These are phyloP conservation scores for Spongospora subterranea DNA, from an alignment of 208 protist species.

Conservation along the genomic window DNA sequence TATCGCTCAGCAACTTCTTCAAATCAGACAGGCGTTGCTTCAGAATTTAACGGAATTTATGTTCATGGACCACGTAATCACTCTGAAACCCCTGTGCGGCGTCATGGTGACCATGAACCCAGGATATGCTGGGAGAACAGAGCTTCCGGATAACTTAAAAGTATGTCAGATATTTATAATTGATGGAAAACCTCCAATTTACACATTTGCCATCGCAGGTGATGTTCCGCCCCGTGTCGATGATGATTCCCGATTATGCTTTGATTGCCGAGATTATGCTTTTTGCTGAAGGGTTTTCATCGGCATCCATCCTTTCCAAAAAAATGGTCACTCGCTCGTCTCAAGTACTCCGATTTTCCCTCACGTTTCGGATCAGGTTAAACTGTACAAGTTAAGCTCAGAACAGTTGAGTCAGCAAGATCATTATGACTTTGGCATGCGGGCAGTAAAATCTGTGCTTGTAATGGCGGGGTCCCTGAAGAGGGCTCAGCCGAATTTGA, in stretches of 20 bases:
- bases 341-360: background rate
- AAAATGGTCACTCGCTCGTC: constrained; percentile 92
- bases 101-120: constrained; percentile 99
- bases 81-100: constrained; percentile 89
- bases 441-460: constrained; percentile 96
- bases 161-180: background rate
- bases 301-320: constrained; percentile 86
- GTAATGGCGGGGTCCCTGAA: constrained; percentile 97
- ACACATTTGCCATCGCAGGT: constrained; percentile 35
- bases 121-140: constrained; percentile 96
- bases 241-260: constrained; percentile 95
- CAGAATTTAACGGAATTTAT: constrained; percentile 85
- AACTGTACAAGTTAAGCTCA: constrained; percentile 96
- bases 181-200: background rate
- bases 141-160: constrained; percentile 97
- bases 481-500: constrained; percentile 90
- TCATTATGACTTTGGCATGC: constrained; percentile 94
- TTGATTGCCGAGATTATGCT: constrained; percentile 97
- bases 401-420: constrained; percentile 91
- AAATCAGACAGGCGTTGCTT: constrained; percentile 92
- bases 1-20: constrained; percentile 93
- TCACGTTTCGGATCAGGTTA: constrained; percentile 57
- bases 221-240: constrained; percentile 97
- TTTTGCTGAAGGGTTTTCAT: constrained; percentile 92
- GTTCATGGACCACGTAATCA: constrained; percentile 89